Base-by-base conservation (phyloP, 2,329 filamentous ascomycete genomes). In the Cadophora sp. region DNA sequence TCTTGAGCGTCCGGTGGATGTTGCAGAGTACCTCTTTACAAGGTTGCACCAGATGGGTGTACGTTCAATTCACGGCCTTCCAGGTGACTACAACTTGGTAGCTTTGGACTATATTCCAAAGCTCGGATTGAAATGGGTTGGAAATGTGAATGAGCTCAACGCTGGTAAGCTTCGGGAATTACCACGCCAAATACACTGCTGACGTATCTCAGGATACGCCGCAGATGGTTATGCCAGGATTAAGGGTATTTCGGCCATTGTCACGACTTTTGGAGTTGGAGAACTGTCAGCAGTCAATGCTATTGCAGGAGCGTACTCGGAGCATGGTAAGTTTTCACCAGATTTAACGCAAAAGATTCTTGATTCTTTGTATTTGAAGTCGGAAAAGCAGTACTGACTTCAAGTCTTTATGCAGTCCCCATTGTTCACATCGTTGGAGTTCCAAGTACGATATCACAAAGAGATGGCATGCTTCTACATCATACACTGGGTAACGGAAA, bases 141-240 rank as follows among this genome's bases (percentile, higher is more conserved):
- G 87, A 67, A 92, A 89, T 77, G 87, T 88, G 72, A 92, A 92
- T 75, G 91, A 92, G 78, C 84, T 92, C 68, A 92, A 92, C 77
- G 90, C 90, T 56, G 88, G 89, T 88, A 75, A 79, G 83, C 62
- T 24, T 56, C 6, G 0, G 22, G n/a, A 58, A n/a, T 34, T 56
- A 22, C 37, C 19, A 31, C 40, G 12, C 29, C 40, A 22, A 12
- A 19, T 4, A 43, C 14, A 37, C 34, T 27, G 11, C 60, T 68
- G 26, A 68, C 31, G 24, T 46, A 1, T 50, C 67, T 29, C 75
- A 87, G 90, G 89, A 22, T 94, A 94, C 75, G 91, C 91, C 31
- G 90, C 92, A n/a, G 92, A 94, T 80, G 92, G 91, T 27, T 94
- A 94, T 77, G 91, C 91, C 66, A 86, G 91, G 71, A 85, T 92